phyloP scores from a whole-genome alignment of 768 basidiomycete genomes.

The Rhodosporidiobolus sp. region DNA sequence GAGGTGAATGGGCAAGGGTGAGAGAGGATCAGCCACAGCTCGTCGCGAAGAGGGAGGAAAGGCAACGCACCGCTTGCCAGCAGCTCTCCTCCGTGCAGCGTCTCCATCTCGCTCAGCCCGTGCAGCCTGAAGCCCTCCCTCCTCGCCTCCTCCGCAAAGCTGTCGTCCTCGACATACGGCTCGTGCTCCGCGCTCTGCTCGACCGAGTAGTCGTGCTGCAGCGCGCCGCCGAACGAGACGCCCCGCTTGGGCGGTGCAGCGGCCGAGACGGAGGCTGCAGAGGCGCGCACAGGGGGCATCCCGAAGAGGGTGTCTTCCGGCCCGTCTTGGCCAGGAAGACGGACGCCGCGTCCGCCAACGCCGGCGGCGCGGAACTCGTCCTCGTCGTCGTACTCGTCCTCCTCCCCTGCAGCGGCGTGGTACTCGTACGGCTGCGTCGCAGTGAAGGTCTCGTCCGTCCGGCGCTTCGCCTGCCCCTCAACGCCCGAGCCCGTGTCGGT shows the following conservation, averaged over 20 bases:
- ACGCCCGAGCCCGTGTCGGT: constrained; percentile 7
- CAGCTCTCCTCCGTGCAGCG: constrained; percentile 41
- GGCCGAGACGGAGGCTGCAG: background rate
- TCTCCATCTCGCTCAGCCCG: constrained; percentile 37
- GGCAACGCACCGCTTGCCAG: constrained; percentile 25
- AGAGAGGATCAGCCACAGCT: rapidly evolving
- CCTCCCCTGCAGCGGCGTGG: background rate
- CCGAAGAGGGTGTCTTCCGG: constrained; percentile 45
- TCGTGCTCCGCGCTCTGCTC: constrained; percentile 1
- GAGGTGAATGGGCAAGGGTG: too few species aligned
- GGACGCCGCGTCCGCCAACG: constrained; percentile 7
- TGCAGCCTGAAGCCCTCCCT: constrained; percentile 30
- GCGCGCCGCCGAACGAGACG: background rate
- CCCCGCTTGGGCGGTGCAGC: background rate
- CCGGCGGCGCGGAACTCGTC: constrained; percentile 11
- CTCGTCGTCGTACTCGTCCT: constrained; percentile 8
- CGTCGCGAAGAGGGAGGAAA: background rate
- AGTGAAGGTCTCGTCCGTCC: constrained; percentile 8
- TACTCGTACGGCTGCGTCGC: constrained; percentile 4
- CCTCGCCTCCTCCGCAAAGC: constrained; percentile 19
- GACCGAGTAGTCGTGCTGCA: background rate
- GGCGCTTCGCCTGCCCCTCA: too few species aligned
- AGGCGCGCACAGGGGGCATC: background rate
- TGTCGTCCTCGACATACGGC: constrained; percentile 22
- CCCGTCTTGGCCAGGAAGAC: constrained; percentile 30